Conservation (phyloP, 83 land plant genomes). For the Larix sibirica region DNA sequence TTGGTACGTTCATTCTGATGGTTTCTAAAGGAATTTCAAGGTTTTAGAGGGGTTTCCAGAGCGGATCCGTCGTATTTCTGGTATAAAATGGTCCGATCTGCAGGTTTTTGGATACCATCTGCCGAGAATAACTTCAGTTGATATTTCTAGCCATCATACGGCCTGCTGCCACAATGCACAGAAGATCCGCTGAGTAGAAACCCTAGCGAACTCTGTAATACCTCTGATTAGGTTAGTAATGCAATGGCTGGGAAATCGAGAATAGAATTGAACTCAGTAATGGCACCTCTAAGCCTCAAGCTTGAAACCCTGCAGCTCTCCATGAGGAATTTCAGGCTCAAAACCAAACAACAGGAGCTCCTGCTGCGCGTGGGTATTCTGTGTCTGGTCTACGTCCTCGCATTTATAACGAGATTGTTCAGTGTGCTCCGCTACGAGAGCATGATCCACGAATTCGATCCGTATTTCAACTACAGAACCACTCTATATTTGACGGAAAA, state of each 20-base stretch:
- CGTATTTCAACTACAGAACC: constrained; percentile 98
- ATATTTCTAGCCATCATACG: too few relatives aligned
- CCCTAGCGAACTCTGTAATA: too few relatives aligned
- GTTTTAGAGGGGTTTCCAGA: too few relatives aligned
- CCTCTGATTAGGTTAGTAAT: too few relatives aligned
- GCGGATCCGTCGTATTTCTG: too few relatives aligned
- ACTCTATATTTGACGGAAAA: constrained; percentile 83
- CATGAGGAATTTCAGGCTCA: constrained; percentile 62
- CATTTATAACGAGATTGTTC: constrained; percentile 92
- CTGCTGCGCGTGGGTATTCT: constrained; percentile 79
- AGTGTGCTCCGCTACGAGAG: constrained; percentile 95
- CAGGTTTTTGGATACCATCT: too few relatives aligned
- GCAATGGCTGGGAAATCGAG: constrained; percentile 8
- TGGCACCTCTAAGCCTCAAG: constrained; percentile 14
- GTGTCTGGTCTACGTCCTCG: constrained; percentile 79
- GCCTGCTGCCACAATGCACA: too few relatives aligned
- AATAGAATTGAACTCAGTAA: constrained; percentile 11
- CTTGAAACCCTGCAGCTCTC: constrained; percentile 21
- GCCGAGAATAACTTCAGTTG: too few relatives aligned
- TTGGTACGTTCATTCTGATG: too few relatives aligned
- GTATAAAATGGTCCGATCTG: too few relatives aligned
- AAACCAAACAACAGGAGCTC: constrained; percentile 93
- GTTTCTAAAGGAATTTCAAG: too few relatives aligned
- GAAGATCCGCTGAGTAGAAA: too few relatives aligned
- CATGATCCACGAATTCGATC: constrained; percentile 99